Conservation (phyloP, 495 filamentous ascomycete species). For the Usnea hakonensis region DNA sequence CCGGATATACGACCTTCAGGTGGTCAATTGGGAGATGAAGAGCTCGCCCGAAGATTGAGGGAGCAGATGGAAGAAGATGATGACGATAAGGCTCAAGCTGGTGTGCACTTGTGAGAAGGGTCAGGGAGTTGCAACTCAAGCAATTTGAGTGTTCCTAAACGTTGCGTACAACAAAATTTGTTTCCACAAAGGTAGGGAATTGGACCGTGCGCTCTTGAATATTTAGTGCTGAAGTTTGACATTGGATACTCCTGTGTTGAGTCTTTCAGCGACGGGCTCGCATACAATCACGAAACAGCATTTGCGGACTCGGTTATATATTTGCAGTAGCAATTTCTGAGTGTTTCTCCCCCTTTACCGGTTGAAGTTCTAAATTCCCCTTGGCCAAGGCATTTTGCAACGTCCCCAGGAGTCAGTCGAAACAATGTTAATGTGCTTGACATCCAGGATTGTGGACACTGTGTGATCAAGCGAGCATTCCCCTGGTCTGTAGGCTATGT, state of each 20-base stretch:
- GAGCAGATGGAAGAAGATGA: slow-evolving; percentile 37
- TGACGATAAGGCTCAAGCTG: slow-evolving; percentile 42
- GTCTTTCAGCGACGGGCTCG: not conserved
- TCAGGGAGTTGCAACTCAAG: not conserved
- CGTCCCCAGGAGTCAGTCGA: not conserved
- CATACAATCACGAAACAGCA: not conserved
- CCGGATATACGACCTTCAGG: slow-evolving; percentile 8
- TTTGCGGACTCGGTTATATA: not conserved
- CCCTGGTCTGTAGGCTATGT: not conserved
- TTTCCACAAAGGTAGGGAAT: not conserved
- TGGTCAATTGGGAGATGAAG: slow-evolving; percentile 40
- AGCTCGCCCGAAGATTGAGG: slow-evolving; percentile 38
- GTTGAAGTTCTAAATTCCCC: not conserved
- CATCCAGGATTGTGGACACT: not conserved
- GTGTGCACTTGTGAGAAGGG: slow-evolving; percentile 52
- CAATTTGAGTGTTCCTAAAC: not conserved
- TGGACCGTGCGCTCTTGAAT: not conserved
- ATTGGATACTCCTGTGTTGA: not conserved
- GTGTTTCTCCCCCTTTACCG: not conserved
- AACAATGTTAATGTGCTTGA: not conserved
- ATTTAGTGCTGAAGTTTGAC: not conserved
- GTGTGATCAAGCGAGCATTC: not conserved
- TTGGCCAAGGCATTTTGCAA: not conserved
- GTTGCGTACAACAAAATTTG: not conserved
- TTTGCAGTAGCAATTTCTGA: not conserved